Base-by-base conservation (phyloP, 306 rosid genomes). In the Ochetophila trinervis region DNA sequence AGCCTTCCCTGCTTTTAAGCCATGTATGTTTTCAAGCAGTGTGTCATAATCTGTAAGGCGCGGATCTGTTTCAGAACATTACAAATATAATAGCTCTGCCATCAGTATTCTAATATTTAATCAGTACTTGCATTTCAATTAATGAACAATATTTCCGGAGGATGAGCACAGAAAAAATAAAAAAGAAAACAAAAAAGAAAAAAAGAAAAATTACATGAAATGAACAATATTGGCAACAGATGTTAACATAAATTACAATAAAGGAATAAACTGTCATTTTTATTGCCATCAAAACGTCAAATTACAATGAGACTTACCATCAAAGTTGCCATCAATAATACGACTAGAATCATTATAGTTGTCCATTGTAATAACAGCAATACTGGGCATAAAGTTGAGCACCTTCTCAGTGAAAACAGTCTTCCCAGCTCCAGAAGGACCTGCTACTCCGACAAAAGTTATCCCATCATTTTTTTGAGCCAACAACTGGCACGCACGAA, bases 351-450 rank as follows among this genome's bases (percentile, higher is more conserved):
- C 99, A 60, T 94, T 94, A 79, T 94, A 94, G 79, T 90, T 86
- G 83, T 94, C 99, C 96, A 94, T 90, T 75, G 91, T 56, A 64
- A 94, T 90, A 60, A 94, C 96, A 62, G 96, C 96, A 58, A 94
- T 69, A 84, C 99, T 94, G 44, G 99, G 99, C 89, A 94, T 83
- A 65, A 94, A 86, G 76, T 63, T 88, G 68, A 83, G 86, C 62
- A 94, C 84, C 78, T 94, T 94, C 74, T 94, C 97, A 8, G 99
- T 90, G 72, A 94, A 94, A 63, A 90, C 95, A 71, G 95, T 90
- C 80, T 94, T 94, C 77, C 97, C 97, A 32, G 99, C 99, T 68
- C 99, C 97, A 24, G 99, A 94, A 53, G 99, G 97, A 59, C 97
- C 99, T 21, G 99, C 99, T 66, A 94, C 95, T 81, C 99, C 99